A percentile compares a stretch with the other conserved stretches of the same genome.
phyloP scores from a whole-genome alignment of 352 stramenopile genomes.

The Pythium folliculosum region DNA sequence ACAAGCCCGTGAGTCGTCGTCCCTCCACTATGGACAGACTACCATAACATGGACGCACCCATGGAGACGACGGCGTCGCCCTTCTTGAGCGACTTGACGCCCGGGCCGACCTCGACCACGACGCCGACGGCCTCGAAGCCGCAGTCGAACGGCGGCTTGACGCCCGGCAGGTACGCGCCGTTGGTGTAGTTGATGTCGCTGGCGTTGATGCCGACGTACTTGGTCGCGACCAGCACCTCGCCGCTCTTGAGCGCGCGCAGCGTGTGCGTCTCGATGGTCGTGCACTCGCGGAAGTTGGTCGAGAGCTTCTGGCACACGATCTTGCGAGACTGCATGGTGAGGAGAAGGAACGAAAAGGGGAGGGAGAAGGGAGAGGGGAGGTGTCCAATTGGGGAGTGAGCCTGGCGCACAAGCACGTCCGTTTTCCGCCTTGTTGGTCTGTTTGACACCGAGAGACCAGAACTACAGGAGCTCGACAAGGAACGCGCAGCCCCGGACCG shows the following conservation, averaged over 20 bases:
- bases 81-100: slow-evolving; percentile 43
- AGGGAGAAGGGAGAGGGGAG: neutral
- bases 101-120: slow-evolving; percentile 33
- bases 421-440: too few species aligned
- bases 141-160: slow-evolving; percentile 53
- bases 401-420: too few species aligned
- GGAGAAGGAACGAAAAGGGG: neutral
- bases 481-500: too few species aligned
- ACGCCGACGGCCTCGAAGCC: slow-evolving; percentile 53
- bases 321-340: slow-evolving; percentile 63
- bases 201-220: slow-evolving; percentile 48
- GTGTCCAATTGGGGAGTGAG: slow-evolving; percentile 5
- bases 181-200: slow-evolving; percentile 67
- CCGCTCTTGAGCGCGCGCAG: slow-evolving; percentile 41
- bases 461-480: too few species aligned
- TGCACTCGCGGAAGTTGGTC: slow-evolving; percentile 80
- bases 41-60: slow-evolving; percentile 22
- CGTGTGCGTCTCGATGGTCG: slow-evolving; percentile 55
- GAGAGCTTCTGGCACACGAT: slow-evolving; percentile 81
- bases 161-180: slow-evolving; percentile 48
- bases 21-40: neutral
- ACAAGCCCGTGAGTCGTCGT: neutral
- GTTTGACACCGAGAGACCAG: too few species aligned
- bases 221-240: slow-evolving; percentile 51
- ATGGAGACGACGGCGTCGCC: slow-evolving; percentile 47